Percentiles rank a stretch among this genome's conserved stretches.
These are phyloP conservation scores for Schizosaccharomyces cryophilus DNA, from an alignment of 805 yeast genomes.

Conservation along the genomic window DNA sequence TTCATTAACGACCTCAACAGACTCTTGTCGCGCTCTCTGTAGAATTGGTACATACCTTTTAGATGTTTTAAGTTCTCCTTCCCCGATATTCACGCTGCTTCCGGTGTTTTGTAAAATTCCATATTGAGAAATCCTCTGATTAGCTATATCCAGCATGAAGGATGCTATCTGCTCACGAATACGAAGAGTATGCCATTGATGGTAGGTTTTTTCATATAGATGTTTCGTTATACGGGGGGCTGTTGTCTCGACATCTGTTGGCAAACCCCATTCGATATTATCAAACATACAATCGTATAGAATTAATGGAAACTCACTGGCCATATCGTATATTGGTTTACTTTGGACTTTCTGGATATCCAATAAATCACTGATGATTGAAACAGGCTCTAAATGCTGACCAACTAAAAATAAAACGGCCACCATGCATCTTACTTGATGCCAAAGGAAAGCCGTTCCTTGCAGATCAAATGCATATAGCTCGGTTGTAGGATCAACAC, in stretches of 20 bases:
- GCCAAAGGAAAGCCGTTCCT: conserved; percentile 91
- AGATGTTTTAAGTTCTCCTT: conserved; percentile 45
- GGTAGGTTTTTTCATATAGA: background rate
- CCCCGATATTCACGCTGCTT: conserved; percentile 33
- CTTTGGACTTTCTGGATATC: conserved; percentile 31
- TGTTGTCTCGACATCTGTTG: background rate
- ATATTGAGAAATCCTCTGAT: conserved; percentile 9
- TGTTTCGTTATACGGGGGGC: background rate
- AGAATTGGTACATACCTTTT: conserved; percentile 31
- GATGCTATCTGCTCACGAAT: background rate
- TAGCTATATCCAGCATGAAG: conserved; percentile 11
- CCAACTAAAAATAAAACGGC: conserved; percentile 64
- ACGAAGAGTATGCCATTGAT: background rate
- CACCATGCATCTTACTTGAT: conserved; percentile 90
- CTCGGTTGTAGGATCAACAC: conserved; percentile 8
- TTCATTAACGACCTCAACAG: conserved; percentile 45
- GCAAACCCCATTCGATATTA: conserved; percentile 14
- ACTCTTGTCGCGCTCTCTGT: conserved; percentile 32
- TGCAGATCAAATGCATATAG: conserved; percentile 47
- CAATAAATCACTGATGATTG: conserved; percentile 31
- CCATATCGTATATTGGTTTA: conserved; percentile 70
- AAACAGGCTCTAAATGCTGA: conserved; percentile 41
- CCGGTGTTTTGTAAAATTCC: conserved; percentile 1
- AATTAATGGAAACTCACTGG: conserved; percentile 67
- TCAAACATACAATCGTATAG: conserved; percentile 64